Percentiles rank a stretch among this genome's conserved stretches.
These are phyloP conservation scores for Mucor saturninus DNA, from an alignment of 371 early-diverging fungal genomes.

Conservation along the genomic window DNA sequence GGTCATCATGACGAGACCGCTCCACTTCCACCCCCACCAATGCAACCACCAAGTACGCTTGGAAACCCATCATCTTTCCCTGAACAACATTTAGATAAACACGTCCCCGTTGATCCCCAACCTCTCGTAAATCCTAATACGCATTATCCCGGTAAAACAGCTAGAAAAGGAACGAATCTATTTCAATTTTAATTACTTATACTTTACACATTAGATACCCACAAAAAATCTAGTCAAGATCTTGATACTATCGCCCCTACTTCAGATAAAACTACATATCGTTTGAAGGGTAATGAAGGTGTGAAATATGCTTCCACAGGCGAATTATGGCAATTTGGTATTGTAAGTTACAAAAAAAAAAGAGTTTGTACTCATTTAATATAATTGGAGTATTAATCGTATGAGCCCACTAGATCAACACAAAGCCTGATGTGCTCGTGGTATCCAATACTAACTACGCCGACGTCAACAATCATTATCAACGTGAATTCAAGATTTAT, in stretches of 20 bases:
- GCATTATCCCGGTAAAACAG: conserved; percentile 29
- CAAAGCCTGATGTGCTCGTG: conserved; percentile 52
- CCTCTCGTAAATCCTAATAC: conserved; percentile 26
- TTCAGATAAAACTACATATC: conserved; percentile 35
- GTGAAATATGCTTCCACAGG: conserved; percentile 26
- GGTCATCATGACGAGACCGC: not conserved
- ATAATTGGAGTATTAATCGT: not conserved
- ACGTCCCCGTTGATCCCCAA: conserved; percentile 15
- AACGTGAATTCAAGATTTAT: conserved; percentile 51
- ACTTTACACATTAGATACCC: conserved; percentile 24
- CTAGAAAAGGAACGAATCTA: not conserved
- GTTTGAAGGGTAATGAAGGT: conserved; percentile 20
- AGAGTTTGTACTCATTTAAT: not conserved
- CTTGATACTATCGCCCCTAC: conserved; percentile 46
- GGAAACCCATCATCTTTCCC: conserved; percentile 6
- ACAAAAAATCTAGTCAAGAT: conserved; percentile 17
- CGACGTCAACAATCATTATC: conserved; percentile 42
- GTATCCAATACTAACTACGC: conserved; percentile 41
- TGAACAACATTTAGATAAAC: conserved; percentile 14
- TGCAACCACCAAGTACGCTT: conserved; percentile 4
- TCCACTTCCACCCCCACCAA: conserved; percentile 10
- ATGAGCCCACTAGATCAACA: conserved; percentile 34
- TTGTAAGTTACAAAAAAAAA: conserved; percentile 27
- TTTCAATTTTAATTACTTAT: not conserved
- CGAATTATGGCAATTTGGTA: conserved; percentile 39